These are phyloP conservation scores for Microcera coccophila DNA, from an alignment of 2,329 filamentous ascomycete genomes.

Conservation along the genomic window DNA sequence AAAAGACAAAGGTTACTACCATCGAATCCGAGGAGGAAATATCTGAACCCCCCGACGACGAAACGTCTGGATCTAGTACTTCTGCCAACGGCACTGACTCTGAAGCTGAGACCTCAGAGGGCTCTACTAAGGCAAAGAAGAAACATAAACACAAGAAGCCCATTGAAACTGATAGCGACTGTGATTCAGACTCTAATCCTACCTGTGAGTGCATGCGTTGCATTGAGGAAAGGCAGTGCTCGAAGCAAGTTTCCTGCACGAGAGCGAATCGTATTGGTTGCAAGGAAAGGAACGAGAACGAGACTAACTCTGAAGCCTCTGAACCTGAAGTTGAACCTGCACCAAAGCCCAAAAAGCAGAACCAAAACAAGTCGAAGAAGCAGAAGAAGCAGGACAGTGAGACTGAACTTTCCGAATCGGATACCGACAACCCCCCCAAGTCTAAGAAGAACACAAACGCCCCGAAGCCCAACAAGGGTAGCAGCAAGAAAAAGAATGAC, in stretches of 20 bases:
- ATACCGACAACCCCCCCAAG: no score
- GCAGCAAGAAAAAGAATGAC: not conserved
- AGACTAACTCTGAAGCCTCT: no score
- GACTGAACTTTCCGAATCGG: no score
- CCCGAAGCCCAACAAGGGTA: not conserved
- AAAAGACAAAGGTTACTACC: constrained; percentile 26
- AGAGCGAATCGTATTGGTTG: not conserved
- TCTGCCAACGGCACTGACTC: constrained; percentile 15
- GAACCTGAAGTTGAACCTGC: no score
- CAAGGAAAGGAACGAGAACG: constrained; percentile 16
- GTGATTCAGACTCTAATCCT: constrained; percentile 34
- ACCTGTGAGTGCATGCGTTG: constrained; percentile 28
- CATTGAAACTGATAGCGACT: constrained; percentile 17
- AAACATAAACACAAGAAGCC: constrained; percentile 17
- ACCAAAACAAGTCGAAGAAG: no score
- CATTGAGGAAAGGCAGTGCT: not conserved
- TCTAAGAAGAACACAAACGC: no score
- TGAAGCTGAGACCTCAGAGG: constrained; percentile 17
- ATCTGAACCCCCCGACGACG: no score
- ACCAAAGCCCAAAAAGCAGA: no score
- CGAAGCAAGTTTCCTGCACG: no score
- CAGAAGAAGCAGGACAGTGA: no score
- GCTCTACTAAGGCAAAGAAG: constrained; percentile 14
- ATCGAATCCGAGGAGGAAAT: constrained; percentile 23
- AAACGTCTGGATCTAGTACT: no score